Evolutionary conservation across 176 grass and related monocot genomes (phyloP).

Genomic region (Hsuehochloa calcarea): DNA sequence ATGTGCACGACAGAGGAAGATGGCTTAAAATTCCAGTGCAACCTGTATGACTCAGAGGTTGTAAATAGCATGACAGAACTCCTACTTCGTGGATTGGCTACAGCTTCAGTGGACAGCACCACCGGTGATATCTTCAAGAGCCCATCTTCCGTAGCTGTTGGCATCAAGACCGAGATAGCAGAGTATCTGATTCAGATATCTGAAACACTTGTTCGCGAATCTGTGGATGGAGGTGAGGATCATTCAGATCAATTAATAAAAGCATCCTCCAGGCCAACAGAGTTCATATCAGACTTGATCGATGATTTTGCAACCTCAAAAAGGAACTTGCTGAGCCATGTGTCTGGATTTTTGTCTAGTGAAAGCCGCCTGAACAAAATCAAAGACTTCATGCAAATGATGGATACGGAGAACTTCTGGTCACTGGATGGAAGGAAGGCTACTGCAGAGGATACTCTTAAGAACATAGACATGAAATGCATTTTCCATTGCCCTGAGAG

Average conservation of each 20-base stretch:
- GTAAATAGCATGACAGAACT: conserved; percentile 48
- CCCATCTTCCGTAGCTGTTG: conserved; percentile 49
- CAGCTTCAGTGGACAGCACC: conserved; percentile 83
- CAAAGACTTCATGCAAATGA: conserved; percentile 59
- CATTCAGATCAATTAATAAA: conserved; percentile 38
- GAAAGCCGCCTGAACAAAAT: conserved; percentile 77
- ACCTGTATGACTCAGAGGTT: conserved; percentile 55
- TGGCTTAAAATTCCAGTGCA: conserved; percentile 35
- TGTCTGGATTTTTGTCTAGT: conserved; percentile 76
- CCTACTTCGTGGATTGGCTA: conserved; percentile 64
- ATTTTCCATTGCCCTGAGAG: conserved; percentile 52
- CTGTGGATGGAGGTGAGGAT: conserved; percentile 26
- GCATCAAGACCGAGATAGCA: conserved; percentile 52
- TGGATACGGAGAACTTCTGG: conserved; percentile 55
- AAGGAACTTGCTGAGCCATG: conserved; percentile 69
- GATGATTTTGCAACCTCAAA: conserved; percentile 63
- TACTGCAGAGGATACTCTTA: conserved; percentile 43
- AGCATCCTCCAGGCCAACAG: conserved; percentile 39
- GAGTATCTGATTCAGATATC: conserved; percentile 63
- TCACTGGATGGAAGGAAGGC: conserved; percentile 26
- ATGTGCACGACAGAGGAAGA: conserved; percentile 8
- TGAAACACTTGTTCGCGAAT: conserved; percentile 44
- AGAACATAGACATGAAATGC: conserved; percentile 51
- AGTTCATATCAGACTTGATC: conserved; percentile 62
- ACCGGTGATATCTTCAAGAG: conserved; percentile 75